A percentile compares a stretch with the other conserved stretches of the same genome.
phyloP scores from a whole-genome alignment of 1,139 yeast genomes.

The Scheffersomyces insectosa region DNA sequence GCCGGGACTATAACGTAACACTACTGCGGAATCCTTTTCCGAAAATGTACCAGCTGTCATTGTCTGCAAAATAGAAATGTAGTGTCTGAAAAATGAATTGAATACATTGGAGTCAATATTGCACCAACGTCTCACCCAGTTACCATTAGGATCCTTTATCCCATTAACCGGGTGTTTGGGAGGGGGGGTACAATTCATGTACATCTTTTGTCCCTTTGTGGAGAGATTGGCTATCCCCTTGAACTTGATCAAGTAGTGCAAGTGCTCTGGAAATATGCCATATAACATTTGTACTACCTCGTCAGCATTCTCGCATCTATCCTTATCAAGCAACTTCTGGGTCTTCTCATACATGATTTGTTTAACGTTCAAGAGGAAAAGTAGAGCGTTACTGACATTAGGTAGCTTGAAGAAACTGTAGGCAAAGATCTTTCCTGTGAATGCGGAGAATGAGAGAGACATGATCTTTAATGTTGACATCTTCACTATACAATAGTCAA shows the following conservation, averaged over 20 bases:
- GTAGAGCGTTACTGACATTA: slow-evolving; percentile 59
- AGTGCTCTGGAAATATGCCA: slow-evolving; percentile 37
- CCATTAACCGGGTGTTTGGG: slow-evolving; percentile 59
- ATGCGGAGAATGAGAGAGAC: slow-evolving; percentile 64
- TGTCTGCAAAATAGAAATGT: slow-evolving; percentile 39
- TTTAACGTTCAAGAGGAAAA: slow-evolving; percentile 62
- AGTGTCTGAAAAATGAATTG: slow-evolving; percentile 74
- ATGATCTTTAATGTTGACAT: slow-evolving; percentile 54
- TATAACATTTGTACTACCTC: slow-evolving; percentile 7
- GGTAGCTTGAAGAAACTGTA: slow-evolving; percentile 62
- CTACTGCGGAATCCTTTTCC: slow-evolving; percentile 1
- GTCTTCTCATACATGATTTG: slow-evolving; percentile 30
- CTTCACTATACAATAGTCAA: slow-evolving; percentile 55
- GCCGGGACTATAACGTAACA: slow-evolving; percentile 31
- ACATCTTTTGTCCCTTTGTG: slow-evolving; percentile 24
- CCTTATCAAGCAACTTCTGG: slow-evolving; percentile 6
- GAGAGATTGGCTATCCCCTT: slow-evolving; percentile 26
- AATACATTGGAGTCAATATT: slow-evolving; percentile 64
- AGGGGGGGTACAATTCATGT: slow-evolving; percentile 43
- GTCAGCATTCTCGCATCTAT: slow-evolving; percentile 6
- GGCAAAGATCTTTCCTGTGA: slow-evolving; percentile 80
- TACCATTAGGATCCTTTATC: slow-evolving; percentile 60
- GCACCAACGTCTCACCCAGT: slow-evolving; percentile 63
- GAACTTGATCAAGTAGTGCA: slow-evolving; percentile 38
- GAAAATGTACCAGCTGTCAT: slow-evolving; percentile 4